phyloP scores from a whole-genome alignment of 73 alveolate genomes.

The Tetrahymena malaccensis region DNA sequence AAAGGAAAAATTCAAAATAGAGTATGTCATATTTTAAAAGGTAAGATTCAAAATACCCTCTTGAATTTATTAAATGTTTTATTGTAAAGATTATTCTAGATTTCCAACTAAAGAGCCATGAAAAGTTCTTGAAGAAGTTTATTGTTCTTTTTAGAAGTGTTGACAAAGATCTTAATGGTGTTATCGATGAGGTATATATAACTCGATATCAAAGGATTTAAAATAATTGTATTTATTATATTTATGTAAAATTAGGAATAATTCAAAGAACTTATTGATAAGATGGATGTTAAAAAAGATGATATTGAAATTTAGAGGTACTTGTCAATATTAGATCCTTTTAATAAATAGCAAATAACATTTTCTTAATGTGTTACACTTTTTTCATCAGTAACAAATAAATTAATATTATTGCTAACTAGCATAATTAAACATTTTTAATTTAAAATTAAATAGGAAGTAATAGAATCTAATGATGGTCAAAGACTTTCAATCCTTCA shows the following conservation, averaged over 20 bases:
- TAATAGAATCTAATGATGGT: not conserved
- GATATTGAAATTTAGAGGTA: slow-evolving; percentile 77
- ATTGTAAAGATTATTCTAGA: slow-evolving; percentile 61
- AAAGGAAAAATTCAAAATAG: slow-evolving; percentile 71
- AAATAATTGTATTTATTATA: not conserved
- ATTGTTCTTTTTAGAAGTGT: slow-evolving; percentile 64
- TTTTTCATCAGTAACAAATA: slow-evolving; percentile 56
- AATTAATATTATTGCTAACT: not conserved
- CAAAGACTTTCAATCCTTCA: not conserved
- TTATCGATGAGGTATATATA: slow-evolving; percentile 69
- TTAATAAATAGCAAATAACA: slow-evolving; percentile 88
- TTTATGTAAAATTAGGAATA: slow-evolving; percentile 20
- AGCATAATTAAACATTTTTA: not conserved
- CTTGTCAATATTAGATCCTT: slow-evolving; percentile 85
- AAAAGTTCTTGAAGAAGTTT: slow-evolving; percentile 82
- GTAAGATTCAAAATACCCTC: slow-evolving; percentile 4
- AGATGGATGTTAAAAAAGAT: slow-evolving; percentile 58
- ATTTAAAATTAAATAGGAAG: not conserved
- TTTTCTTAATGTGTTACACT: slow-evolving; percentile 91
- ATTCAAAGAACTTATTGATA: slow-evolving; percentile 74
- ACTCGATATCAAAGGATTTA: too few species aligned
- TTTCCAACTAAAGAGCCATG: slow-evolving; percentile 90
- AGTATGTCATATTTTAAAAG: slow-evolving; percentile 62
- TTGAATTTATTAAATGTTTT: slow-evolving; percentile 43
- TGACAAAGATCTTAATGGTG: slow-evolving; percentile 85